Percentiles rank a stretch among this genome's conserved stretches.
phyloP scores from a whole-genome alignment of 1,284 basidiomycete species.

The Ustilago trichophora region DNA sequence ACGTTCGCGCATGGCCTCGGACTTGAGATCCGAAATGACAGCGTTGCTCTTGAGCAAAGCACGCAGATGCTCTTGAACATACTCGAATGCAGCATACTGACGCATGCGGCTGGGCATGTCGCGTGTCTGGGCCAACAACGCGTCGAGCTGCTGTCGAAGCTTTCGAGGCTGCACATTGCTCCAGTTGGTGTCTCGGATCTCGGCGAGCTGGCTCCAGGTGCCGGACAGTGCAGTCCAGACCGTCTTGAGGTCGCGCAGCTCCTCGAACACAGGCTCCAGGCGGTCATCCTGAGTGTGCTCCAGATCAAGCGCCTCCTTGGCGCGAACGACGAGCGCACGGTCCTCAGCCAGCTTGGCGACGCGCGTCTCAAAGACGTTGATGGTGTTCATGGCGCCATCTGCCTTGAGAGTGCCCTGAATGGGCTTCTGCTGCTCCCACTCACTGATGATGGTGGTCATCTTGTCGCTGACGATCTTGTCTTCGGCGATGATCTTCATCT shows the following conservation, averaged over 20 bases:
- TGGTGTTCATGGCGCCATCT: constrained; percentile 92
- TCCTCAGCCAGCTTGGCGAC: constrained; percentile 89
- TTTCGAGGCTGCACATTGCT: constrained; percentile 86
- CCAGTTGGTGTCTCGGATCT: constrained; percentile 89
- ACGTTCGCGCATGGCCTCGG: constrained; percentile 94
- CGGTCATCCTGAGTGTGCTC: constrained; percentile 89
- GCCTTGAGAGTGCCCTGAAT: constrained; percentile 95
- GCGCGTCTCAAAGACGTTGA: constrained; percentile 91
- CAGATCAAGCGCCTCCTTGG: constrained; percentile 95
- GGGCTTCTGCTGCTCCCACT: constrained; percentile 95
- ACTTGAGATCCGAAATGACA: constrained; percentile 90
- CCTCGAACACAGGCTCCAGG: constrained; percentile 91
- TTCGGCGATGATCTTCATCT: constrained; percentile 98
- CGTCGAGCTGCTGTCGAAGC: constrained; percentile 90
- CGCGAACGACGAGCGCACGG: constrained; percentile 89
- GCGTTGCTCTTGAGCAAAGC: constrained; percentile 88
- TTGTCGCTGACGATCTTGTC: constrained; percentile 87
- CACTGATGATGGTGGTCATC: constrained; percentile 77
- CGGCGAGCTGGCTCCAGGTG: constrained; percentile 91
- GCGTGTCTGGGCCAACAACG: constrained; percentile 85
- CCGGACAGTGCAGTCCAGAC: constrained; percentile 99
- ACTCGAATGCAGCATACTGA: constrained; percentile 98
- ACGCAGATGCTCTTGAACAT: constrained; percentile 89
- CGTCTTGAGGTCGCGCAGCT: constrained; percentile 92
- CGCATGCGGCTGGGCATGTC: constrained; percentile 99